phyloP scores from a whole-genome alignment of 306 rosid species.

The Hippophae tibetana region DNA sequence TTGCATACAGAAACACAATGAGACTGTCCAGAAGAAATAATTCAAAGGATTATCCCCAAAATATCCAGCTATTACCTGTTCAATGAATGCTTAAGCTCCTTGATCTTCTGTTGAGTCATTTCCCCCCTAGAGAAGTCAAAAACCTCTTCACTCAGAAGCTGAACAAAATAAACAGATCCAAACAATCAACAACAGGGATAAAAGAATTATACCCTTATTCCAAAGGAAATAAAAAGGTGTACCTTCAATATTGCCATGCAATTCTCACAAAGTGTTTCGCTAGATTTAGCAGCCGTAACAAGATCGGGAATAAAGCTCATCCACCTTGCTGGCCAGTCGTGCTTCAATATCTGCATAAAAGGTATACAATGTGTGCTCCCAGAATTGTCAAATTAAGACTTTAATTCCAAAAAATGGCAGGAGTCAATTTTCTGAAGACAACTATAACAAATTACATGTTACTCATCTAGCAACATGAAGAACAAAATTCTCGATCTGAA shows the following conservation, averaged over 20 bases:
- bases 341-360: slow-evolving; percentile 74
- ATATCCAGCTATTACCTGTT: slow-evolving; percentile 43
- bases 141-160: slow-evolving; percentile 63
- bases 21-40: background rate
- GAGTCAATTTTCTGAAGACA: background rate
- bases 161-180: slow-evolving; percentile 18
- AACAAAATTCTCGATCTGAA: background rate
- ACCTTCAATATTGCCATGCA: slow-evolving; percentile 94
- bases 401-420: background rate
- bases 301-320: slow-evolving; percentile 91
- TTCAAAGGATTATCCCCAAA: background rate
- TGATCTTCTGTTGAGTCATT: slow-evolving; percentile 58
- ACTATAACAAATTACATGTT: background rate
- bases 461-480: background rate
- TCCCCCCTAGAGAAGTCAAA: slow-evolving; percentile 68
- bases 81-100: slow-evolving; percentile 57
- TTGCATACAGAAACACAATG: background rate
- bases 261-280: slow-evolving; percentile 94
- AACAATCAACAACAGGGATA: slow-evolving; percentile 1
- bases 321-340: slow-evolving; percentile 98
- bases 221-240: slow-evolving; percentile 11
- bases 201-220: background rate
- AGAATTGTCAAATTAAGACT: background rate
- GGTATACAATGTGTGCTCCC: slow-evolving; percentile 4
- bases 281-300: slow-evolving; percentile 81